These are phyloP conservation scores for Arthromyces matolae DNA, from an alignment of 768 basidiomycete genomes.

Conservation along the genomic window DNA sequence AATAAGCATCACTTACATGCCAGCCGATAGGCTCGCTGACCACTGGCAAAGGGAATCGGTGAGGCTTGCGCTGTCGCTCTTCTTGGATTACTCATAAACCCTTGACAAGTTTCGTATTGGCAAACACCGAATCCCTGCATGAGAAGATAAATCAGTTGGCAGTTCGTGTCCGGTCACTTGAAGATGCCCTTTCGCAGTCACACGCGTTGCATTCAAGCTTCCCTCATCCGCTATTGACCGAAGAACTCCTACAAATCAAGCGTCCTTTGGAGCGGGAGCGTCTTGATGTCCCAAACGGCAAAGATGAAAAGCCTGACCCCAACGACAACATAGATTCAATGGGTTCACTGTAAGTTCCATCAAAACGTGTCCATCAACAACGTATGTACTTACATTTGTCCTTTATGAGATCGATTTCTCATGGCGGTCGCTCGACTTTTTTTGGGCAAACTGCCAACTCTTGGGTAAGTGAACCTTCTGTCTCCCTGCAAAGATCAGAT, in stretches of 20 bases:
- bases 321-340: constrained; percentile 60
- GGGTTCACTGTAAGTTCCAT: constrained; percentile 52
- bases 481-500: constrained; percentile 6
- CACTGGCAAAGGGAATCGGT: constrained; percentile 74
- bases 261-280: constrained; percentile 63
- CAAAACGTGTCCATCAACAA: constrained; percentile 12
- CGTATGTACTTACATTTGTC: constrained; percentile 11
- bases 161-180: constrained; percentile 61
- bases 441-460: constrained; percentile 66
- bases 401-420: constrained; percentile 51
- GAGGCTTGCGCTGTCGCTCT: constrained; percentile 3
- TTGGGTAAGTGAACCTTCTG: constrained; percentile 44
- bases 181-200: constrained; percentile 58
- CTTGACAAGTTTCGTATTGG: constrained; percentile 62
- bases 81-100: constrained; percentile 5
- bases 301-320: constrained; percentile 43
- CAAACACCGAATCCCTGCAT: constrained; percentile 66
- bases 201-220: constrained; percentile 46
- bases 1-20: constrained; percentile 9
- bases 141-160: constrained; percentile 62
- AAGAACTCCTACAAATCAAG: constrained; percentile 63
- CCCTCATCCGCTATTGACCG: constrained; percentile 54
- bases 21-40: constrained; percentile 55
- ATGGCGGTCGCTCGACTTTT: constrained; percentile 59
- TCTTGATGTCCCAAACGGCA: constrained; percentile 31